Base-by-base conservation (phyloP, 1,284 basidiomycete genomes). In the Apiotrichum siamense region DNA sequence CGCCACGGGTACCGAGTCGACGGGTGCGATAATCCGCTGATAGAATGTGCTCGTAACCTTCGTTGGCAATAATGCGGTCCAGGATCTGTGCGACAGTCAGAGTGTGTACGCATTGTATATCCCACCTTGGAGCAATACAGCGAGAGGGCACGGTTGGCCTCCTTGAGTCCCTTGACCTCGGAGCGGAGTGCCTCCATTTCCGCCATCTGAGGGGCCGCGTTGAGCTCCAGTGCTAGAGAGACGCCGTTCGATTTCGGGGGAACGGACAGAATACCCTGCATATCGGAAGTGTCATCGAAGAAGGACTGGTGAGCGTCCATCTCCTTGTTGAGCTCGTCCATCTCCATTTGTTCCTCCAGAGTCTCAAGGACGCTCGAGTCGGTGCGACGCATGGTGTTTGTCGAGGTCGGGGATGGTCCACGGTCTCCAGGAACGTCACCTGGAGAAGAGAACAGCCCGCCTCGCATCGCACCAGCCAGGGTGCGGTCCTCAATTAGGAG, bases 81-180 rank as follows among this genome's bases (percentile, higher is more conserved):
- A 97, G 86, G 64, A 97, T 96, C 72, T 71, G 45, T 11, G 21
- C 29, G n/a, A 10, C 29, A 20, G 43, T 42, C 20, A 49, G 33
- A 15, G 37, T 20, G 9, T 29, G 17, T 15, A 45, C 35, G 13
- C 3, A 5, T 7, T 2, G 21, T 7, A n/a, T 4, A 55, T n/a
- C 60, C 33, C 32, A 69, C 71, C 78, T 96, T 97, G 49, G 88
- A 90, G 18, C 92, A 90, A 69, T 97, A 97, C 21, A 97, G 76
- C 17, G 88, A 88, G 12, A 97, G 77, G 0, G 90, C 91, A 70
- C 93, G 93, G 79, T 96, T 96, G 41, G 89, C 88, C 69, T 97
- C 93, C 69, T 87, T 88, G 68, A 96, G 81, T 36, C 82, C 84
- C 74, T 92, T 92, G 65, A 94, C 83, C 73, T 96, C 92, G 20